Conservation (phyloP, 305 asterid species). For the Solanum hybrid region DNA sequence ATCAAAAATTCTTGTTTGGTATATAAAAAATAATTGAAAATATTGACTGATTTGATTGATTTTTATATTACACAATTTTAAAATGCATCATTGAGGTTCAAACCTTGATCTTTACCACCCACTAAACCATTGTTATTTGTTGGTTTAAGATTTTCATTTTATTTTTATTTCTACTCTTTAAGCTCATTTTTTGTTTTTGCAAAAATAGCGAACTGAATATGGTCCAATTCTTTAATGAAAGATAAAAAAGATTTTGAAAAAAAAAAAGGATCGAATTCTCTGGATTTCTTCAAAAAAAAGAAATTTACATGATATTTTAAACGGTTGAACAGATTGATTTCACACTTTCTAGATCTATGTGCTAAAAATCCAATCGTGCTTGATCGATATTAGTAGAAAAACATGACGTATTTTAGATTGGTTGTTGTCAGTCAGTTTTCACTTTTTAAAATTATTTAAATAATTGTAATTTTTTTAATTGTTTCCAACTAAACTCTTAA, state of each 20-base stretch:
- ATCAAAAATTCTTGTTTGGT: too few relatives aligned
- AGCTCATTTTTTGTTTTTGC: too few relatives aligned
- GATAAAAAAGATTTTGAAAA: neutral
- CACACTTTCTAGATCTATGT: neutral
- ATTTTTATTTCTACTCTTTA: neutral
- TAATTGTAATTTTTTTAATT: rapidly evolving
- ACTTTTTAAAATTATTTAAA: too few relatives aligned
- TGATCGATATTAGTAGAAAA: too few relatives aligned
- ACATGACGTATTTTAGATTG: too few relatives aligned
- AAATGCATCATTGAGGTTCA: neutral
- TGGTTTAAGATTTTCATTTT: neutral
- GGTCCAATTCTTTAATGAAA: neutral
- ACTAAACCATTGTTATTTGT: neutral
- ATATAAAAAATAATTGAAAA: too few relatives aligned
- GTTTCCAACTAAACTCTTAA: neutral
- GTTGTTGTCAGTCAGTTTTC: too few relatives aligned
- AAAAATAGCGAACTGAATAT: neutral
- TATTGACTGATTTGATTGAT: too few relatives aligned
- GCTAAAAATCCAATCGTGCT: neutral
- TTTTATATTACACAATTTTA: too few relatives aligned
- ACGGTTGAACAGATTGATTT: too few relatives aligned
- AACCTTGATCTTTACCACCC: neutral
- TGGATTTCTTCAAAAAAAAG: too few relatives aligned
- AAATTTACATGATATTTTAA: too few relatives aligned
- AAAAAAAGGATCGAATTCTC: neutral